Percentiles rank a stretch among this genome's conserved stretches.
These are phyloP conservation scores for Melampsora americana DNA, from an alignment of 1,284 basidiomycete species.

Conservation along the genomic window DNA sequence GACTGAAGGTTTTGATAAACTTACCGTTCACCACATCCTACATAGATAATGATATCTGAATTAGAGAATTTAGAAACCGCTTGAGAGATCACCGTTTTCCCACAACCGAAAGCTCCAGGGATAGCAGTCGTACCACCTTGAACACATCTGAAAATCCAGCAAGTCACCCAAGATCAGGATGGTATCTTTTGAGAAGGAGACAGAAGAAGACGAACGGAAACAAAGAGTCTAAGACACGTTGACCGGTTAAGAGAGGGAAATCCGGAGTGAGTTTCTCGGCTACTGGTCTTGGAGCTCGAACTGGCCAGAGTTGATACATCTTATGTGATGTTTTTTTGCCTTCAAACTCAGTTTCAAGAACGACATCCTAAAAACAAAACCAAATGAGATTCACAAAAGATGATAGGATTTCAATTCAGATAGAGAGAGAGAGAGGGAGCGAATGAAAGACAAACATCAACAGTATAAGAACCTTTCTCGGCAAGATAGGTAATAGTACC, in stretches of 20 bases:
- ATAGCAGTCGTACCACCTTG: conserved; percentile 99
- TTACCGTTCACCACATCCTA: conserved; percentile 94
- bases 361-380: conserved; percentile 68
- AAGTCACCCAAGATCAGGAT: background rate
- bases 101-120: conserved; percentile 97
- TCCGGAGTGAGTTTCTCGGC: conserved; percentile 91
- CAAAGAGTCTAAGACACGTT: conserved; percentile 92
- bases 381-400: background rate
- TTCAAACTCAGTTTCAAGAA: conserved; percentile 96
- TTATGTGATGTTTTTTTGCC: conserved; percentile 90
- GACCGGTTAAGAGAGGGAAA: conserved; percentile 88
- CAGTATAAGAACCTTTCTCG: conserved; percentile 88
- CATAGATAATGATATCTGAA: conserved; percentile 98
- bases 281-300: conserved; percentile 92
- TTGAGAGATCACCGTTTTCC: conserved; percentile 94
- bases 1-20: conserved; percentile 63
- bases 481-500: conserved; percentile 92
- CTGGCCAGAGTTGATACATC: conserved; percentile 98
- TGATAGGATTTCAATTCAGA: background rate
- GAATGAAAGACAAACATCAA: conserved; percentile 66
- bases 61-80: conserved; percentile 99
- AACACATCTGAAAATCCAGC: conserved; percentile 65
- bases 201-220: conserved; percentile 70
- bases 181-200: background rate
- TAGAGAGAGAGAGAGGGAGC: background rate